phyloP scores from a whole-genome alignment of 164 flowering plant genomes.

The Nymphaea thermarum region DNA sequence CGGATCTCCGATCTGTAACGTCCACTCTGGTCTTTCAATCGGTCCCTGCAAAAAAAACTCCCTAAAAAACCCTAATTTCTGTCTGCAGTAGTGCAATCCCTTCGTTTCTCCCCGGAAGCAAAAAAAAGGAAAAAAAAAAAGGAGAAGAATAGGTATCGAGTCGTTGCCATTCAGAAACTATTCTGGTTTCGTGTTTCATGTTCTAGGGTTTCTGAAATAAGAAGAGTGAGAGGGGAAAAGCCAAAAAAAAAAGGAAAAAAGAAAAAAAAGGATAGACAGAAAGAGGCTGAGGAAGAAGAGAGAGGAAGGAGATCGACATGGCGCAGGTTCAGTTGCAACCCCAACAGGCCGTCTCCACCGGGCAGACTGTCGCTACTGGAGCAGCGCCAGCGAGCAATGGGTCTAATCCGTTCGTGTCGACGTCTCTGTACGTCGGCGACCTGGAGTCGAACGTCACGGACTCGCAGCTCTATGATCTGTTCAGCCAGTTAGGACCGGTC shows the following conservation, averaged over 20 bases:
- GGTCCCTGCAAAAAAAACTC: background rate
- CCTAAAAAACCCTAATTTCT: no score
- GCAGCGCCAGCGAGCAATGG: constrained; percentile 13
- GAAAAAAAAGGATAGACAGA: constrained; percentile 10
- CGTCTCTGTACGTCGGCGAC: constrained; percentile 79
- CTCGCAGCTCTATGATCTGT: constrained; percentile 74
- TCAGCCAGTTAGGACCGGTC: constrained; percentile 61
- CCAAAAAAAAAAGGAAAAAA: constrained; percentile 21
- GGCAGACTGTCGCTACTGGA: constrained; percentile 13
- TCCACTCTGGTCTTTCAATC: background rate
- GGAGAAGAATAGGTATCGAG: background rate
- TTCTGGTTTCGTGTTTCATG: background rate
- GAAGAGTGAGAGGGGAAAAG: constrained; percentile 15
- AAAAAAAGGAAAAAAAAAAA: constrained; percentile 4
- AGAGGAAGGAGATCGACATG: constrained; percentile 22
- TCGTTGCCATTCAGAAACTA: background rate
- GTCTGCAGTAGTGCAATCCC: no score
- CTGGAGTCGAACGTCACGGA: constrained; percentile 62
- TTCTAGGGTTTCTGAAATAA: background rate
- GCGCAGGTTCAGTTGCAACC: constrained; percentile 58
- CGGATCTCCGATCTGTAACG: background rate
- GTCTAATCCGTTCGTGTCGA: constrained; percentile 23
- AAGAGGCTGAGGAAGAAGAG: constrained; percentile 1
- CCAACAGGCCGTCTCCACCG: constrained; percentile 18
- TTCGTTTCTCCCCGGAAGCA: background rate